Evolutionary conservation across 1,284 basidiomycete genomes (phyloP).

Genomic region (Gymnopus androsaceus): DNA sequence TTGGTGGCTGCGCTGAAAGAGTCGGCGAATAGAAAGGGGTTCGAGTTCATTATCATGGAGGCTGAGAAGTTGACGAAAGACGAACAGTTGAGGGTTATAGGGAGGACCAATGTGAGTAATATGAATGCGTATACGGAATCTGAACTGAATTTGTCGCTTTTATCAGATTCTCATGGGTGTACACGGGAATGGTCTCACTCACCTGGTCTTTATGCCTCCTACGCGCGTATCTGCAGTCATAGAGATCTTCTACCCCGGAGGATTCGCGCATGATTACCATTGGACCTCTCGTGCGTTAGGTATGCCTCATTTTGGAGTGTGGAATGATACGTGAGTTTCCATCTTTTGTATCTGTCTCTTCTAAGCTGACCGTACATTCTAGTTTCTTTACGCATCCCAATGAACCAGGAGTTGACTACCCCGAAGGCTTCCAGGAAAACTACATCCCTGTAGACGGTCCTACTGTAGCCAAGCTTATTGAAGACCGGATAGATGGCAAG

Average conservation of each 20-base stretch:
- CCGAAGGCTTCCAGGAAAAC: conserved; percentile 60
- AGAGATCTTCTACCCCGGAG: conserved; percentile 66
- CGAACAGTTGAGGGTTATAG: conserved; percentile 64
- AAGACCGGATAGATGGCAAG: too few species aligned
- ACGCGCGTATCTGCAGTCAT: conserved; percentile 56
- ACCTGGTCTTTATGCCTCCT: conserved; percentile 62
- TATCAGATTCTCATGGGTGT: conserved; percentile 49
- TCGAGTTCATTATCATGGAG: conserved; percentile 65
- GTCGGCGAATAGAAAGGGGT: conserved; percentile 50
- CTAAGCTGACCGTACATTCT: too few species aligned
- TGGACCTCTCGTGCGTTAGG: conserved; percentile 60
- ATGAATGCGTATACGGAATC: not conserved
- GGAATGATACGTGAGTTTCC: conserved; percentile 45
- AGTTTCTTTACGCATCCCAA: conserved; percentile 37
- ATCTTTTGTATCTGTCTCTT: too few species aligned
- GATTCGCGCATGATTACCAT: conserved; percentile 70
- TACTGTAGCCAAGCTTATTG: conserved; percentile 42
- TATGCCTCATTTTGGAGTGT: conserved; percentile 53
- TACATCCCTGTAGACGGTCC: conserved; percentile 54
- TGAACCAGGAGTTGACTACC: conserved; percentile 52
- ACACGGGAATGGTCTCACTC: conserved; percentile 63
- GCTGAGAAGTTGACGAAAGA: conserved; percentile 73
- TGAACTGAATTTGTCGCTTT: not conserved
- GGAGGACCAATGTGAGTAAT: conserved; percentile 62
- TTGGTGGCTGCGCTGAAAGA: conserved; percentile 60